These are phyloP conservation scores for Pisolithus marmoratus DNA, from an alignment of 768 basidiomycete genomes.

Conservation along the genomic window DNA sequence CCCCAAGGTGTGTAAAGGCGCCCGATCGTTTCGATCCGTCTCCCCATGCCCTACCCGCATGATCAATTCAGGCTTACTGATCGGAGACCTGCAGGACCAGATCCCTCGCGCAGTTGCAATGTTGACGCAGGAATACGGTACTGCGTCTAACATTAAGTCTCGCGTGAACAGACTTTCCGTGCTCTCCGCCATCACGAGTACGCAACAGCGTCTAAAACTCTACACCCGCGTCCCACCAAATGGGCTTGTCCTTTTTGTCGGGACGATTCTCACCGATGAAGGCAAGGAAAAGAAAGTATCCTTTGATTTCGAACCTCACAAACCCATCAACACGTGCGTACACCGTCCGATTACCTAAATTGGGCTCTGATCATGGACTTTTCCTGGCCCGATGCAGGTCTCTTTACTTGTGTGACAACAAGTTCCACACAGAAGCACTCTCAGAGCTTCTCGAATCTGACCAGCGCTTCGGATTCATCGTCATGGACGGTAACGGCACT, in stretches of 20 bases:
- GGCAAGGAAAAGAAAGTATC: constrained; percentile 99
- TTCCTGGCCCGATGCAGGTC: constrained; percentile 47
- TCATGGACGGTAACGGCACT: constrained; percentile 98
- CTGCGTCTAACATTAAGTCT: constrained; percentile 99
- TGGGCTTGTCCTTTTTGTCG: constrained; percentile 95
- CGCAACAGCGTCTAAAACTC: constrained; percentile 94
- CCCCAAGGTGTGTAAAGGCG: constrained; percentile 59
- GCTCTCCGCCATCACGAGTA: constrained; percentile 95
- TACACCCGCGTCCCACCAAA: constrained; percentile 97
- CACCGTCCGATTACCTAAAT: neutral
- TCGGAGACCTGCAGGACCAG: constrained; percentile 58
- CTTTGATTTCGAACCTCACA: constrained; percentile 98
- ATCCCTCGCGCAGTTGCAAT: constrained; percentile 91
- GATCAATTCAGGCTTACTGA: neutral
- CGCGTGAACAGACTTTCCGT: constrained; percentile 97
- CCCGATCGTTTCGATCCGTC: constrained; percentile 4
- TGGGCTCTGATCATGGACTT: neutral
- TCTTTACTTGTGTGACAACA: constrained; percentile 98
- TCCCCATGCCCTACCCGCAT: constrained; percentile 2
- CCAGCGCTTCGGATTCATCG: constrained; percentile 97
- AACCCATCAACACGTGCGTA: constrained; percentile 95
- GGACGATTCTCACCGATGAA: constrained; percentile 96
- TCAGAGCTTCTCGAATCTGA: constrained; percentile 96
- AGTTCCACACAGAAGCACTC: constrained; percentile 97
- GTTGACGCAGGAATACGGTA: constrained; percentile 98